A percentile compares a stretch with the other conserved stretches of the same genome.
Conservation (phyloP, 73 alveolate genomes). For the Halteria grandinella region DNA sequence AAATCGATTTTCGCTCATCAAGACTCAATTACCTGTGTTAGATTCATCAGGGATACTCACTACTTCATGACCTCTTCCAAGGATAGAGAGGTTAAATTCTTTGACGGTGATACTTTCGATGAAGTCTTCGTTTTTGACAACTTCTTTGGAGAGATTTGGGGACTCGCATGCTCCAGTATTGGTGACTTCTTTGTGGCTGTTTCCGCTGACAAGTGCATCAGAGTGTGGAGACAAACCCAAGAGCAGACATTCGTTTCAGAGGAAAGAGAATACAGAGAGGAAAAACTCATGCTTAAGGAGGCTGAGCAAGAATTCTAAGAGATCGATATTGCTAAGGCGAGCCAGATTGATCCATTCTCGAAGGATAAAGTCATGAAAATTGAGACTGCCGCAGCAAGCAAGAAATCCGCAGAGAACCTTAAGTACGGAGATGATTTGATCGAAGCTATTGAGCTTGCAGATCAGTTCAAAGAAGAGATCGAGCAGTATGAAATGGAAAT, state of each 20-base stretch:
- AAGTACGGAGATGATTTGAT: slow-evolving; percentile 87
- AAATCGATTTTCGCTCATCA: slow-evolving; percentile 90
- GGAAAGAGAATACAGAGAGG: slow-evolving; percentile 88
- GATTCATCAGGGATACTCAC: slow-evolving; percentile 94
- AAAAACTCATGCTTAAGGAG: slow-evolving; percentile 87
- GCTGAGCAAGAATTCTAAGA: slow-evolving; percentile 80
- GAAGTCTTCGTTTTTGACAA: slow-evolving; percentile 85
- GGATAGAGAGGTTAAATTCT: slow-evolving; percentile 89
- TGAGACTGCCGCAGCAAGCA: slow-evolving; percentile 71
- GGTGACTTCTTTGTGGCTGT: slow-evolving; percentile 91
- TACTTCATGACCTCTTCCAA: slow-evolving; percentile 92
- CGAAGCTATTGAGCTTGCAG: slow-evolving; percentile 86
- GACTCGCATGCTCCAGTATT: slow-evolving; percentile 85
- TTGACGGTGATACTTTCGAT: slow-evolving; percentile 95
- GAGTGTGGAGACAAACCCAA: slow-evolving; percentile 86
- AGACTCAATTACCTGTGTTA: slow-evolving; percentile 90
- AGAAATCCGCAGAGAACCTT: slow-evolving; percentile 82
- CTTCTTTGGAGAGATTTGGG: slow-evolving; percentile 82
- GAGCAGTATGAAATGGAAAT: slow-evolving; percentile 80
- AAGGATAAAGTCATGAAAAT: slow-evolving; percentile 79
- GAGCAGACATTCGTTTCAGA: slow-evolving; percentile 89
- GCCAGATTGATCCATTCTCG: slow-evolving; percentile 63
- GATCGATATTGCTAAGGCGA: slow-evolving; percentile 45
- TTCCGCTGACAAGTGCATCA: slow-evolving; percentile 86
- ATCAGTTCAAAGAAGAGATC: slow-evolving; percentile 77